Evolutionary conservation across 2,329 filamentous ascomycete species (phyloP).

Genomic region (Bipolaris cookei): DNA sequence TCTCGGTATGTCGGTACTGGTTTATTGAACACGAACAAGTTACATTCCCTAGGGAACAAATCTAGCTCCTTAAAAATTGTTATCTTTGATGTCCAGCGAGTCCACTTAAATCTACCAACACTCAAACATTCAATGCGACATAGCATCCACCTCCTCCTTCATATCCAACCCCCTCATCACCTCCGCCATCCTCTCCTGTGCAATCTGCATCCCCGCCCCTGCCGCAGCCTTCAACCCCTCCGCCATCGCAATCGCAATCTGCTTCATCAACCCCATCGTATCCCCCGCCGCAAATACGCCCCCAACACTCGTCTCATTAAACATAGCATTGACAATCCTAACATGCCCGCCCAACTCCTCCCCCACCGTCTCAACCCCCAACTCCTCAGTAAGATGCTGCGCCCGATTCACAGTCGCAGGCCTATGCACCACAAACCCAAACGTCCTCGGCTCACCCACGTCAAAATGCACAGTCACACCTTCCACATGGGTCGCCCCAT

Average conservation of each 20-base stretch:
- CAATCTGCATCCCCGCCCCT: slow-evolving; percentile 35
- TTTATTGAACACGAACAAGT: not conserved
- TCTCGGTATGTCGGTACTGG: not conserved
- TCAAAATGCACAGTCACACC: slow-evolving; percentile 42
- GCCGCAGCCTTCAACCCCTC: slow-evolving; percentile 39
- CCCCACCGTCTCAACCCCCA: slow-evolving; percentile 48
- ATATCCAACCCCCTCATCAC: not conserved
- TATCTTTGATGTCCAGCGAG: too few relatives aligned
- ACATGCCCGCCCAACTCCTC: slow-evolving; percentile 51
- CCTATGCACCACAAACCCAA: slow-evolving; percentile 38
- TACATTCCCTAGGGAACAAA: not conserved
- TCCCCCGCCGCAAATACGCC: slow-evolving; percentile 65
- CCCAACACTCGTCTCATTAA: slow-evolving; percentile 57
- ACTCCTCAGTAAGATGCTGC: slow-evolving; percentile 40
- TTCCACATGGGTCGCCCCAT: slow-evolving; percentile 31
- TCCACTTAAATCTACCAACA: too few relatives aligned
- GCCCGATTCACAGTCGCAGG: slow-evolving; percentile 40
- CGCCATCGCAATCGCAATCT: slow-evolving; percentile 39
- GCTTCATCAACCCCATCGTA: slow-evolving; percentile 43
- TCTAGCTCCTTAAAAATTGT: not conserved
- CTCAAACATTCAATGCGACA: not conserved
- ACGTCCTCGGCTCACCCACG: slow-evolving; percentile 28
- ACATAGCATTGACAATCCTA: slow-evolving; percentile 52
- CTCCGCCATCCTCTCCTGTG: slow-evolving; percentile 20
- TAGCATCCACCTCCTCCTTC: not conserved